These are phyloP conservation scores for Colletotrichum zoysiae DNA, from an alignment of 2,329 filamentous ascomycete genomes.

Conservation along the genomic window DNA sequence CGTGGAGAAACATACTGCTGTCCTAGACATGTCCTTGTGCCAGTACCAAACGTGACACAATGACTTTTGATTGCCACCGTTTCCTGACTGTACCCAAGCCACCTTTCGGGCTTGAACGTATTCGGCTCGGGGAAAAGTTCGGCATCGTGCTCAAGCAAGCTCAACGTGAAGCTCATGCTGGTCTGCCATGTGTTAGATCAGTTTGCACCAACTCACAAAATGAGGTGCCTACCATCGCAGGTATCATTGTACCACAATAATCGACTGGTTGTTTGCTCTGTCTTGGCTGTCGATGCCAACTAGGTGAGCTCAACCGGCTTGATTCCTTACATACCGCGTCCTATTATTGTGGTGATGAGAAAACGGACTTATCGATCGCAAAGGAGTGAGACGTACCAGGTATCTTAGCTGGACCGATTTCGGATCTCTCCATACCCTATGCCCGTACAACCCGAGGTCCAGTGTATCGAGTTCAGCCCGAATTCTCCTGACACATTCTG, in stretches of 20 bases:
- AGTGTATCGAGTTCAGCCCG: conserved; percentile 39
- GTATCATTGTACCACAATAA: conserved; percentile 27
- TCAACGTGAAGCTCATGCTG: conserved; percentile 41
- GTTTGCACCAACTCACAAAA: no score
- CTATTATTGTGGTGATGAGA: conserved; percentile 10
- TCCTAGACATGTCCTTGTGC: conserved; percentile 42
- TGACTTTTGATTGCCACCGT: conserved; percentile 4
- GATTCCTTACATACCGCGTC: conserved; percentile 43
- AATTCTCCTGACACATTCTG: conserved; percentile 29
- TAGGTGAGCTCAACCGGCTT: conserved; percentile 39
- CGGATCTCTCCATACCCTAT: conserved; percentile 39
- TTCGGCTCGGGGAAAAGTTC: conserved; percentile 32
- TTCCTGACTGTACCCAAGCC: conserved; percentile 30
- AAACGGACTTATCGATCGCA: accelerated
- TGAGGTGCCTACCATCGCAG: conserved; percentile 19
- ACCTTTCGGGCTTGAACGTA: conserved; percentile 39
- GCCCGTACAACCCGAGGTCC: conserved; percentile 28
- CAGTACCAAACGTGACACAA: conserved; percentile 39
- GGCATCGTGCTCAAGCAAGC: conserved; percentile 38
- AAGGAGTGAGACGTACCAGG: conserved; percentile 21
- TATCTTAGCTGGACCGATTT: conserved; percentile 29
- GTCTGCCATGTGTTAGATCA: conserved; percentile 16
- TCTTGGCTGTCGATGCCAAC: conserved; percentile 43
- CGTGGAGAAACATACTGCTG: conserved; percentile 32
- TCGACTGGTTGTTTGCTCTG: conserved; percentile 19